Conservation (phyloP, 208 protist genomes). For the Novymonas esmeraldas region DNA sequence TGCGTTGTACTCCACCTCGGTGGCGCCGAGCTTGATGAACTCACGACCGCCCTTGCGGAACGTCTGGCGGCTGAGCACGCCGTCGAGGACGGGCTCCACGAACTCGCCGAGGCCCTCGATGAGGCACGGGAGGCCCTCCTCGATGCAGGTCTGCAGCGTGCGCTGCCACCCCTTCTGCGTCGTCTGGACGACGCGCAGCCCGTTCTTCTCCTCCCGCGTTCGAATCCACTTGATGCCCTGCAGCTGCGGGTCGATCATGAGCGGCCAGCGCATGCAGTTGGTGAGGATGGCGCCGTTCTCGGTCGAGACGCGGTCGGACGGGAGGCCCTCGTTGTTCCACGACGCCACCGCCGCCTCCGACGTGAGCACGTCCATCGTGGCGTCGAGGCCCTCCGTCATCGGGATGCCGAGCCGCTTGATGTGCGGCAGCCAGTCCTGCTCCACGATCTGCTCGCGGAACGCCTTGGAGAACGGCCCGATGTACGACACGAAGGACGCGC, state of each 20-base stretch:
- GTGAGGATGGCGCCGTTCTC: conserved; percentile 98
- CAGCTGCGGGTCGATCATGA: conserved; percentile 99
- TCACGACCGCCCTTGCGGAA: conserved; percentile 93
- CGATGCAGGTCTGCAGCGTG: conserved; percentile 92
- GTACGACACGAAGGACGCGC: conserved; percentile 98
- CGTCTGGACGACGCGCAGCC: conserved; percentile 93
- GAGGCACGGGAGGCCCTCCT: conserved; percentile 92
- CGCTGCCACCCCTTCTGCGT: conserved; percentile 91
- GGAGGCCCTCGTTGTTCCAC: conserved; percentile 98
- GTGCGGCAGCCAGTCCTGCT: conserved; percentile 93
- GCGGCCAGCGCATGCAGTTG: conserved; percentile 97
- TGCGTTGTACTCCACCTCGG: conserved; percentile 95
- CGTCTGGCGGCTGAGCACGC: conserved; percentile 95
- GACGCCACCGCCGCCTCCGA: conserved; percentile 92
- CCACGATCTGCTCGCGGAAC: conserved; percentile 94
- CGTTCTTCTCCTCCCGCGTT: conserved; percentile 95
- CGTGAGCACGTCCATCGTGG: conserved; percentile 93
- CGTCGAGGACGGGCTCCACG: conserved; percentile 98
- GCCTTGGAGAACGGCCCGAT: conserved; percentile 97
- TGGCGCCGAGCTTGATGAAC: conserved; percentile 96
- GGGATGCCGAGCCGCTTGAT: conserved; percentile 93
- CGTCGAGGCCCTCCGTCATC: conserved; percentile 93
- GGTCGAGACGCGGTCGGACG: conserved; percentile 96
- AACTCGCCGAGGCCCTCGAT: conserved; percentile 97
- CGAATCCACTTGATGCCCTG: conserved; percentile 98